Base-by-base conservation (phyloP, 2,329 filamentous ascomycete species). In the Neonectria faginata region DNA sequence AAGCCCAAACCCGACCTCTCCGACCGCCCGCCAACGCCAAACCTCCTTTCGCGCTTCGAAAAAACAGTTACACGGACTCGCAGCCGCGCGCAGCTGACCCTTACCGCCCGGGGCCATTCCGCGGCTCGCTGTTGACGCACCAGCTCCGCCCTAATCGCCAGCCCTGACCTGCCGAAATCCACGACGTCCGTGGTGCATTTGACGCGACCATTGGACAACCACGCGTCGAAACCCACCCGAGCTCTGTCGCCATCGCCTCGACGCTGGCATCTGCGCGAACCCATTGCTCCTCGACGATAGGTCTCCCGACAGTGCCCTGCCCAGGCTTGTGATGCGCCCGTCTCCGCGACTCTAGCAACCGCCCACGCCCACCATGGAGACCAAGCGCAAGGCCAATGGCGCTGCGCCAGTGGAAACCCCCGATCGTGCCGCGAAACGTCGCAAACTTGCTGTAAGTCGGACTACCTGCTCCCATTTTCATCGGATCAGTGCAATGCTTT, bases 351-450 rank as follows among this genome's bases (percentile, higher is more conserved):
- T 64, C 44, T 65, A 66, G 60, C 62, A 33, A 69, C 66, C 51
- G 60, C 62, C 60, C 60, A 61, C 63, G 61, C 60, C 67, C 68
- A 77, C 67, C 51, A 88, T 88, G 86, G 86, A 88, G 69, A 81
- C 80, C 75, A 88, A 88, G 79, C 84, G 86, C 69, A 88, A 88
- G 73, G 84, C 84, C 55, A 83, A 83, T 73, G 81, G 82, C 66
- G 76, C 78, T 62, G 79, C 80, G 60, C 66, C 76, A 55, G 78
- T 78, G 51, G 85, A 87, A 62, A 77, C 78, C 62, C 82, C 84
- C 57, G 85, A 88, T 71, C 84, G 86, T 73, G 82, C 83, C 60
- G 79, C 83, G 7, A 89, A 89, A 80, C 82, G 86, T 72, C 84
- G 84, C 76, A 88, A 79, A 82, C 75, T 79, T 79, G 72, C 81